Evolutionary conservation across 2,329 filamentous ascomycete genomes (phyloP), one percentile per base, ranked within the genome.

Genomic region (Microascus cirrosus): DNA sequence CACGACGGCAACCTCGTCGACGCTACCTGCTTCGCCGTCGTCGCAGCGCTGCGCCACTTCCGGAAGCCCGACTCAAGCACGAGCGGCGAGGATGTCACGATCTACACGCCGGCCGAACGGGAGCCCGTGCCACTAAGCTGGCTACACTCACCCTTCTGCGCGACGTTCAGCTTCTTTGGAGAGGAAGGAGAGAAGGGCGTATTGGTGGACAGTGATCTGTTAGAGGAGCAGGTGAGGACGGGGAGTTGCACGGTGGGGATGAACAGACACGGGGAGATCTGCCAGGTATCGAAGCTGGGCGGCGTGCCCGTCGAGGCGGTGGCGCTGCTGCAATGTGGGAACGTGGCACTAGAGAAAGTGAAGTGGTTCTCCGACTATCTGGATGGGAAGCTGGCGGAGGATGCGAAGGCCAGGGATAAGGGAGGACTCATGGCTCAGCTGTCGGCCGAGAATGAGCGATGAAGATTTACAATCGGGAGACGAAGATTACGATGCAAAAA

Each of bases 1-100:
- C 90, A 92, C 68, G 93, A 97, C 69, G 94, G 94, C 57, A 93
- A 92, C 64, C 78, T 99, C 50, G 83, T 94, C 39, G 93, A 97
- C 71, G 85, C 87, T 2, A 82, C 89, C 24, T 96, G 92, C 68
- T 81, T 96, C 56, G 90, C 90, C 34, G 85, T 95, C 56, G 86
- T 97, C 63, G 89, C 93, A 1, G 91, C 90, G 2, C 77, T 99
- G 62, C 86, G 90, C 61, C 93, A 97, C 73, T 99, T 96, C 74
- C 83, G 90, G 61, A 86, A 92, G 67, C 92, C 91, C 1, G 94
- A 97, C 69, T 90, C 92, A 6, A 86, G 85, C 64, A 89, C 96
- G 36, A 86, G 91, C 65, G 90, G 90, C 59, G 91, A 92, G 65
- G 82, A 84, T 34, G 82, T 96, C 62, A 95, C 88, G 1, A 83